Evolutionary conservation across 768 basidiomycete species (phyloP), one percentile per base, ranked within the genome.

Genomic region (Stropharia rugosoannulata): DNA sequence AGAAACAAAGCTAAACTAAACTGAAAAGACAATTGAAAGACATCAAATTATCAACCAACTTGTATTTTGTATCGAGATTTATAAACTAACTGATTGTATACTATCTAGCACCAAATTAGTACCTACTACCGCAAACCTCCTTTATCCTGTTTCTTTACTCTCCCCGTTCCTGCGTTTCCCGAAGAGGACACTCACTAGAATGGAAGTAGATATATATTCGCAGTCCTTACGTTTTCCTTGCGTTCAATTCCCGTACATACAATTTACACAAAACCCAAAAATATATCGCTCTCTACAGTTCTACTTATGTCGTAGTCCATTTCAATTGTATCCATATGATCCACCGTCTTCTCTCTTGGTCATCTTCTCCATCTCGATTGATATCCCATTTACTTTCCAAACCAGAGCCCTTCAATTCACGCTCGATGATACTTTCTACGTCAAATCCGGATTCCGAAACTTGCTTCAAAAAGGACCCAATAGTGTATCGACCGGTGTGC

Each of bases 401-500:
- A 32, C 29, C 61, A 0, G 57, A 56, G 7, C 80, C 80, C 6
- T 57, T 63, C 15, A 79, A 74, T 50, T 82, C 76, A 58, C 73
- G 77, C 64, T 90, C 89, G 15, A 62, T 47, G 6, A 75, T 70
- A 35, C 66, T 73, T 25, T 80, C 77, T 7, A 84, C 56, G 5
- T 70, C 69, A 39, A 90, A 75, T 4, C 79, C 83, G 50, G 64
- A 70, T 7, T 57, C 59, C 4, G 59, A 54, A 16, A 74, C 75
- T 9, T 64, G 64, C 10, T 69, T 62, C 40, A 90, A 62, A 68
- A 90, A 90, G 6, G 83, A 72, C 51, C 84, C 77, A 29, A 92
- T 76, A 1, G 87, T 84, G 62, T 89, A 90, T 47, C 86, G 73
- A 3, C 89, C 90, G 0, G 89, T 91, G 61, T 92, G 90, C 49